phyloP scores from a whole-genome alignment of 306 rosid species.

The Hippophae tibetana region DNA sequence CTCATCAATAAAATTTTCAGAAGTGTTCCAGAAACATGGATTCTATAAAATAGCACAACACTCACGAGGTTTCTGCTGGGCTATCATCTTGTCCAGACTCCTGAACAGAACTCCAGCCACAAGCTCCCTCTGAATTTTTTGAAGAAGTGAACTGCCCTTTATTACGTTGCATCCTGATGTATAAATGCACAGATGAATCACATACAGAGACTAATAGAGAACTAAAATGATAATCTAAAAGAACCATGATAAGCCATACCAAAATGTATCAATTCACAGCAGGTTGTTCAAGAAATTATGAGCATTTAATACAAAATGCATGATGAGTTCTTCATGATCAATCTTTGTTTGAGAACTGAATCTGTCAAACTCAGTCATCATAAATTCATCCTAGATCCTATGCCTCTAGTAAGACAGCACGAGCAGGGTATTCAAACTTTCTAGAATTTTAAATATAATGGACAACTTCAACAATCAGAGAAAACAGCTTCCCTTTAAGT shows the following conservation, averaged over 20 bases:
- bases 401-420: too few relatives aligned
- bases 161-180: constrained; percentile 86
- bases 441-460: too few relatives aligned
- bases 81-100: constrained; percentile 67
- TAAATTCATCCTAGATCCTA: too few relatives aligned
- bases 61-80: constrained; percentile 71
- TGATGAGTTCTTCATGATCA: neutral
- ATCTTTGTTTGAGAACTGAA: neutral
- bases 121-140: constrained; percentile 72
- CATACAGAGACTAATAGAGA: constrained; percentile 9
- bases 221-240: neutral
- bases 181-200: constrained; percentile 19
- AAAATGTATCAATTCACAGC: neutral
- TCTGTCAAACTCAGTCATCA: neutral
- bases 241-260: neutral
- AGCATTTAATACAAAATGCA: neutral
- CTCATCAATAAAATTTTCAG: constrained; percentile 2
- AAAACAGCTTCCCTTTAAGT: too few relatives aligned
- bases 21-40: neutral
- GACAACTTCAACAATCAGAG: too few relatives aligned
- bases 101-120: constrained; percentile 47
- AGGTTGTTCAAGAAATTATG: neutral
- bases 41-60: constrained; percentile 15
- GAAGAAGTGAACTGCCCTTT: constrained; percentile 93
- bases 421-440: too few relatives aligned